These are phyloP conservation scores for Chlamydomonas sp. DNA, from an alignment of 139 green algal species.

Conservation along the genomic window DNA sequence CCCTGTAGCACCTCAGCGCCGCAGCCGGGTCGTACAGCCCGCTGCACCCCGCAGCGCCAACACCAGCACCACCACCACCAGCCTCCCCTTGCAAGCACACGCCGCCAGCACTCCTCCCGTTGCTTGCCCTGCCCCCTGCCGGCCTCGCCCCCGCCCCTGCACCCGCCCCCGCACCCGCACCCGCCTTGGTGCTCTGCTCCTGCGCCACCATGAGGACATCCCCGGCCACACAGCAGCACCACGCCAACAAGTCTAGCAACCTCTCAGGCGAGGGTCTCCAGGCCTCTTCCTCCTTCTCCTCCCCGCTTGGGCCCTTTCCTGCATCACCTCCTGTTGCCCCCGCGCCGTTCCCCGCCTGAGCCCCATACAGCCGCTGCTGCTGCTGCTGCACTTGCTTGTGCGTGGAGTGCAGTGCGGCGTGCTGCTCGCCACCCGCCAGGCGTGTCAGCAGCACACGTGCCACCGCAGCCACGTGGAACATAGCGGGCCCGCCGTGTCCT, in stretches of 20 bases:
- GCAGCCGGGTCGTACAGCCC: neutral
- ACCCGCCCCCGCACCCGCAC: neutral
- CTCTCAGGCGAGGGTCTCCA: too few species aligned
- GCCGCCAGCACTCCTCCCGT: too few species aligned
- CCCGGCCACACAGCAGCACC: constrained; percentile 10
- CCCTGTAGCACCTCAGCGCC: constrained; percentile 2
- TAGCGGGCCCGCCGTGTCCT: neutral
- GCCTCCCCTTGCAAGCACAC: neutral
- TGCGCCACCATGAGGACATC: neutral
- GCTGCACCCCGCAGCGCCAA: neutral
- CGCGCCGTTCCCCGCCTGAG: too few species aligned
- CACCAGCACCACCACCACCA: neutral
- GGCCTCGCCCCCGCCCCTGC: neutral
- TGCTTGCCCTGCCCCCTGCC: neutral
- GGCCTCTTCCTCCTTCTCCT: neutral
- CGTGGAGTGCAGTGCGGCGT: too few species aligned
- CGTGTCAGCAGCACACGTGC: neutral
- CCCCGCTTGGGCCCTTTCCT: too few species aligned
- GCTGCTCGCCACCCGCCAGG: neutral
- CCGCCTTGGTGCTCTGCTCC: neutral
- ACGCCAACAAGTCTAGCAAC: constrained; percentile 2
- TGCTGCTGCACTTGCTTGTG: too few species aligned
- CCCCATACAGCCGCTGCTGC: neutral
- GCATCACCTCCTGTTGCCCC: too few species aligned
- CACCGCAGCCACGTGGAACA: neutral